Evolutionary conservation across 2,329 filamentous ascomycete species (phyloP), one percentile per base, ranked within the genome.

Genomic region (Diatrype stigma): DNA sequence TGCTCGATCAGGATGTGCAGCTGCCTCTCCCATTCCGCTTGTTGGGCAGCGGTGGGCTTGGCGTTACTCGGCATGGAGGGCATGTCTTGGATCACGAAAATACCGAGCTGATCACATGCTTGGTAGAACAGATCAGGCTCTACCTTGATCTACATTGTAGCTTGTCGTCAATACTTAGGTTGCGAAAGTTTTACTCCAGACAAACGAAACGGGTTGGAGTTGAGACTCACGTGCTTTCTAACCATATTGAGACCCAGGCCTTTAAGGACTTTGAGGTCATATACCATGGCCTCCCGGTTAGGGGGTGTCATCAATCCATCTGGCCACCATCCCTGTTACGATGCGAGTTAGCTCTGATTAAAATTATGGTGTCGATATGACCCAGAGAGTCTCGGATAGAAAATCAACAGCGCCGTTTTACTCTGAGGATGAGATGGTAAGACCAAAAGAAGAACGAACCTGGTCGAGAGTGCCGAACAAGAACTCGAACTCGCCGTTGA

Each of bases 81-180:
- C 86, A 89, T 89, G 54, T 89, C 86, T 62, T 89, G 86, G 45
- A 89, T 82, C 6, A 89, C 75, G 23, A 89, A 64, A 16, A 88
- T 64, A 1, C 86, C 86, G 2, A 89, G 65, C 53, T 82, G 73
- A 46, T 89, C 86, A 51, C 82, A 86, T 4, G 85, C 84, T 17
- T 78, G 76, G 62, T 89, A 89, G 64, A 84, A 89, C 6, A 89
- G 65, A 12, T 83, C 82, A 0, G 81, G 75, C 58, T 87, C 85
- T 6, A 87, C 73, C 67, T 88, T 88, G 70, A 87, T 85, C 79
- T 74, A 40, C 17, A 46, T 46, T 28, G 7, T 21, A n/a, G 26
- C 26, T 30, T 30, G n/a, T 30, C 26, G 10, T 30, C 10, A 30
- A 10, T 30, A 30, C 26, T 30, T 30, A n/a, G n/a, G n/a, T n/a